phyloP scores from a whole-genome alignment of 1,284 basidiomycete genomes.

The Mrakiaceae sp. region DNA sequence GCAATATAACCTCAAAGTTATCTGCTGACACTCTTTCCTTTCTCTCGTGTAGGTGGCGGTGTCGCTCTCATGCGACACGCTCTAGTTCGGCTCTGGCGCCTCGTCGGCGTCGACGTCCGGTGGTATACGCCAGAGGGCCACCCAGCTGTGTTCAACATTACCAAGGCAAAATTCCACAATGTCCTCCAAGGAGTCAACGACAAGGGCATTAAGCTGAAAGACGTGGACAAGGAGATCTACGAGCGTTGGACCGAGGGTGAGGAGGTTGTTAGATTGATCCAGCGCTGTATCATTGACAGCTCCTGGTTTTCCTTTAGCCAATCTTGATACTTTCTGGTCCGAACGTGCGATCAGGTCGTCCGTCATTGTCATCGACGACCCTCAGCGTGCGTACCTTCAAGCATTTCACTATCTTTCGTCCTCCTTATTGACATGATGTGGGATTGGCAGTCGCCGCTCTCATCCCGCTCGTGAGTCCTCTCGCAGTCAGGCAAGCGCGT shows the following conservation, averaged over 20 bases:
- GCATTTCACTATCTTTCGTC: not conserved
- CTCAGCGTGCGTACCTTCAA: constrained; percentile 28
- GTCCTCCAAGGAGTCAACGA: constrained; percentile 69
- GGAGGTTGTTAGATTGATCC: not conserved
- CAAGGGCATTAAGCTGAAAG: constrained; percentile 57
- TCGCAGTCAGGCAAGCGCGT: too few species aligned
- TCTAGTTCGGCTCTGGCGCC: constrained; percentile 63
- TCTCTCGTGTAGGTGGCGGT: constrained; percentile 45
- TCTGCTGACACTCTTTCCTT: not conserved
- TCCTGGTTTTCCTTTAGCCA: not conserved
- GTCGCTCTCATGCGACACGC: constrained; percentile 85
- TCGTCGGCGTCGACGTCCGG: constrained; percentile 50
- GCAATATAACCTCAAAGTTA: not conserved
- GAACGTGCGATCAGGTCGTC: constrained; percentile 43
- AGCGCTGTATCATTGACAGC: not conserved
- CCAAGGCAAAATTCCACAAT: constrained; percentile 44
- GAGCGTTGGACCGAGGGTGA: constrained; percentile 62
- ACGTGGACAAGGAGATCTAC: constrained; percentile 63
- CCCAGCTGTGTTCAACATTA: constrained; percentile 72
- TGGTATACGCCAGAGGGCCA: constrained; percentile 65
- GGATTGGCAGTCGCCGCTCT: constrained; percentile 45
- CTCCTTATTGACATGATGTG: not conserved
- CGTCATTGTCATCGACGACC: constrained; percentile 56
- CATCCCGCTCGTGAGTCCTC: constrained; percentile 48
- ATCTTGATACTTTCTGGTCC: constrained; percentile 56